phyloP scores from a whole-genome alignment of 2,329 filamentous ascomycete genomes.

The Verticillium tricorpus region DNA sequence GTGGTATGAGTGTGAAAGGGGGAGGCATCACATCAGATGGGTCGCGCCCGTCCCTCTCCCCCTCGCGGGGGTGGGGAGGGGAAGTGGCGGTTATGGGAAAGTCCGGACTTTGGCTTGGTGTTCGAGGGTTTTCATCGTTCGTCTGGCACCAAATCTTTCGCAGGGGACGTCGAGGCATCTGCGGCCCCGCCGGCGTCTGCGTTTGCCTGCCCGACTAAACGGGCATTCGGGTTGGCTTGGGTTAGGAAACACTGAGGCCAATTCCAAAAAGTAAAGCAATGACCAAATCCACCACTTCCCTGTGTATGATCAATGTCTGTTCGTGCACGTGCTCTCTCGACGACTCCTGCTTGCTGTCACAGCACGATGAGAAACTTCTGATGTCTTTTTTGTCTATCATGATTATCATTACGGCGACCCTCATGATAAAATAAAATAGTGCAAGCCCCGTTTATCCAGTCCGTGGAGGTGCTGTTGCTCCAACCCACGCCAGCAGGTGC shows the following conservation, averaged over 20 bases:
- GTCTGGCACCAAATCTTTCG: not conserved
- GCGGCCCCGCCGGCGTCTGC: not conserved
- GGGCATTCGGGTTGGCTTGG: not conserved
- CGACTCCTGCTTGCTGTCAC: not conserved
- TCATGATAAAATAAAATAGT: not conserved
- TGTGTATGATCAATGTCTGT: not conserved
- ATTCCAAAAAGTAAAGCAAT: slow-evolving; percentile 1
- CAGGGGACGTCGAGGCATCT: not conserved
- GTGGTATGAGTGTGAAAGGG: not conserved
- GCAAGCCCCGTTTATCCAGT: not conserved
- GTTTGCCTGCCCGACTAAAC: not conserved
- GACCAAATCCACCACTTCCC: not conserved
- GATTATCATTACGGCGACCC: not conserved
- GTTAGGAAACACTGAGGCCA: not conserved
- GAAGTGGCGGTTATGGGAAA: not conserved
- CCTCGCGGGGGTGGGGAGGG: too few species aligned
- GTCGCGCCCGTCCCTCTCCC: not conserved
- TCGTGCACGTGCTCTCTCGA: not conserved
- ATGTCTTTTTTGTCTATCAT: not conserved
- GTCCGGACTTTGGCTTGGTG: not conserved
- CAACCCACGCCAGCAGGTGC: not conserved
- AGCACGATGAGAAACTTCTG: not conserved
- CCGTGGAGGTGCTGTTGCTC: not conserved
- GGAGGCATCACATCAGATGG: not conserved
- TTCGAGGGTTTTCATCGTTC: not conserved